Percentiles rank a stretch among this genome's conserved stretches.
phyloP scores from a whole-genome alignment of 176 grass and related monocot species.

The Urochloa ruziziensis region DNA sequence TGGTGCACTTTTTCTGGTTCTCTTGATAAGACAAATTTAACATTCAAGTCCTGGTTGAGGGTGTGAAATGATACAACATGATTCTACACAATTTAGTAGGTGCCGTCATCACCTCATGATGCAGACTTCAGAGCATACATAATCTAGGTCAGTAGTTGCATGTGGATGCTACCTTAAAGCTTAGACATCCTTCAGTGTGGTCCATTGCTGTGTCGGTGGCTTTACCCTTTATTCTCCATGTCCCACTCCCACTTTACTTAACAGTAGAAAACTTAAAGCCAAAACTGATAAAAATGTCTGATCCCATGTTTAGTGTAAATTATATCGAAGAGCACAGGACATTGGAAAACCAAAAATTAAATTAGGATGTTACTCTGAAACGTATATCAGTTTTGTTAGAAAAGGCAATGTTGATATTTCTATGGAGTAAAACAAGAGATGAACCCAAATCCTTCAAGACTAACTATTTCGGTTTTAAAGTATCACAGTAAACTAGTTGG shows the following conservation, averaged over 20 bases:
- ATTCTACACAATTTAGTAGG: constrained; percentile 37
- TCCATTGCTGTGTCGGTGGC: constrained; percentile 58
- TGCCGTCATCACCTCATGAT: constrained; percentile 37
- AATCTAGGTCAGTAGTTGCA: constrained; percentile 56
- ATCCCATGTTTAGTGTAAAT: constrained; percentile 22
- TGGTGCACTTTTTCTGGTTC: constrained; percentile 40
- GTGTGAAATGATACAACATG: constrained; percentile 21
- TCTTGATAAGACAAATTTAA: constrained; percentile 73
- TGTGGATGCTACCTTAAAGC: constrained; percentile 70
- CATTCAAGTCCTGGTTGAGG: constrained; percentile 31
- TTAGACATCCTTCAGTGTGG: constrained; percentile 53
- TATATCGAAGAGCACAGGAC: not conserved
- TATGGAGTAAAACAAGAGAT: constrained; percentile 7
- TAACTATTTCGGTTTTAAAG: not conserved
- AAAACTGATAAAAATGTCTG: not conserved
- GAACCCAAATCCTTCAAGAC: not conserved
- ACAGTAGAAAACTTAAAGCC: constrained; percentile 22
- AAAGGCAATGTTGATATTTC: not conserved
- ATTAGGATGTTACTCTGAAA: not conserved
- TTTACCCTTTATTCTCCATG: constrained; percentile 88
- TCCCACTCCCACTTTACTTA: constrained; percentile 32
- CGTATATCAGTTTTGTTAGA: not conserved
- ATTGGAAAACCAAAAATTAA: not conserved
- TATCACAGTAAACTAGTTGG: not conserved
- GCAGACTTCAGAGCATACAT: constrained; percentile 44